phyloP scores from a whole-genome alignment of 106 monocot species.

The Triglochin maritima region DNA sequence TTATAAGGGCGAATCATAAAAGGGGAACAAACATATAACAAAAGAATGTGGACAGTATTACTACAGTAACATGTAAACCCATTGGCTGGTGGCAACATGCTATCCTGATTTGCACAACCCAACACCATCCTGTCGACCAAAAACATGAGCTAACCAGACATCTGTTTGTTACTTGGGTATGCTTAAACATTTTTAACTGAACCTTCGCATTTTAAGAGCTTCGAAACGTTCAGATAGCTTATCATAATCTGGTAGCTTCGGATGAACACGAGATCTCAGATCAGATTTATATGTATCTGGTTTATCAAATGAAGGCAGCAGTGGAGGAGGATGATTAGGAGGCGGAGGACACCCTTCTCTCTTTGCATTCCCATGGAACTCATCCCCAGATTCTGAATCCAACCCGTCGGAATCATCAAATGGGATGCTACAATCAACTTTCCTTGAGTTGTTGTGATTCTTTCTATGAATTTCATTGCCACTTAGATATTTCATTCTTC shows the following conservation, averaged over 20 bases:
- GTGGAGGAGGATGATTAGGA: slow-evolving; percentile 19
- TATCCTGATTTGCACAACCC: too few species aligned
- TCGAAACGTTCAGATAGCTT: slow-evolving; percentile 65
- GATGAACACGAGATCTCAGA: slow-evolving; percentile 50
- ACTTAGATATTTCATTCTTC: neutral
- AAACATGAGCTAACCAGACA: neutral
- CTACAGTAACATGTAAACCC: too few species aligned
- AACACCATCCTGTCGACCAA: too few species aligned
- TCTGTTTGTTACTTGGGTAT: neutral
- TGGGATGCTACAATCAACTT: slow-evolving; percentile 34
- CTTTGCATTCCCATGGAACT: slow-evolving; percentile 2
- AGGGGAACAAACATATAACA: too few species aligned
- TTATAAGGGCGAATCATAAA: too few species aligned
- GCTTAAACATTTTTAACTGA: slow-evolving; percentile 1
- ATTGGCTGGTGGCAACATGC: too few species aligned
- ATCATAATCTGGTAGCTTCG: slow-evolving; percentile 85
- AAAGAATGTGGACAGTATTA: too few species aligned
- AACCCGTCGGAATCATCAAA: slow-evolving; percentile 89
- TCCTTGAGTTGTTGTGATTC: neutral
- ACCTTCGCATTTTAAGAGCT: slow-evolving; percentile 38
- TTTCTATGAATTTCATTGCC: slow-evolving; percentile 15
- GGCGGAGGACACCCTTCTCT: slow-evolving; percentile 15
- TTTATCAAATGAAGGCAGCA: neutral
- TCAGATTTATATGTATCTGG: slow-evolving; percentile 3
- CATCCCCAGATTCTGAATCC: slow-evolving; percentile 40